phyloP scores from a whole-genome alignment of 2,329 filamentous ascomycete species.

The Verticillium dahliae region DNA sequence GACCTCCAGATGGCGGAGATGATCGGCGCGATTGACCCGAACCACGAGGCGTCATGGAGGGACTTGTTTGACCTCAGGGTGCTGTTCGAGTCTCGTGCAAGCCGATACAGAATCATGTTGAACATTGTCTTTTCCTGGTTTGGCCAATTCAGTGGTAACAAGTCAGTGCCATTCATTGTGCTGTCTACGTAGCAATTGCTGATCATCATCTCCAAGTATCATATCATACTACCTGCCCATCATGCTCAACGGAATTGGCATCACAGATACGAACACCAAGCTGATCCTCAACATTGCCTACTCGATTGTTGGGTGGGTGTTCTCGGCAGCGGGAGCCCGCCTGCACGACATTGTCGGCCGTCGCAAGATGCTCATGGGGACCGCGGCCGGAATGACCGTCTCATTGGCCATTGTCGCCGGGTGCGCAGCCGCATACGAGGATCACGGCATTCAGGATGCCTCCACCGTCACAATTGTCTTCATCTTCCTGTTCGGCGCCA shows the following conservation, averaged over 20 bases:
- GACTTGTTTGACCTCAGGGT: constrained; percentile 34
- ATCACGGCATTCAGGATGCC: constrained; percentile 26
- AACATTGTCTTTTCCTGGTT: constrained; percentile 29
- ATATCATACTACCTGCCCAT: constrained; percentile 31
- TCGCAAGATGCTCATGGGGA: constrained; percentile 29
- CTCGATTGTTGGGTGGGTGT: constrained; percentile 28
- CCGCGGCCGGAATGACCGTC: constrained; percentile 27
- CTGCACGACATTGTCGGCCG: constrained; percentile 32
- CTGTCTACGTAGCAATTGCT: background rate
- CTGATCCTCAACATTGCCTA: constrained; percentile 32
- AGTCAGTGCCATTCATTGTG: constrained; percentile 17
- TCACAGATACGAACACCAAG: constrained; percentile 29
- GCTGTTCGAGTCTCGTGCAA: constrained; percentile 25
- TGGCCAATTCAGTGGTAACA: constrained; percentile 29
- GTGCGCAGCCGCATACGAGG: constrained; percentile 25
- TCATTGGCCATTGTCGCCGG: constrained; percentile 28
- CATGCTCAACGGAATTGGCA: constrained; percentile 31
- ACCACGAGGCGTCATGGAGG: constrained; percentile 31
- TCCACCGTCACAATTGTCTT: constrained; percentile 31
- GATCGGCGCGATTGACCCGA: constrained; percentile 9
- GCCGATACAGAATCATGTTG: constrained; percentile 25
- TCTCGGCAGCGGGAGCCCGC: constrained; percentile 27
- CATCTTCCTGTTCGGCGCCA: constrained; percentile 30
- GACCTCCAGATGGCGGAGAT: constrained; percentile 30
- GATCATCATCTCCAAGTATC: constrained; percentile 15